Evolutionary conservation across 768 basidiomycete genomes (phyloP).

Genomic region (Leccinum pellstonianum): DNA sequence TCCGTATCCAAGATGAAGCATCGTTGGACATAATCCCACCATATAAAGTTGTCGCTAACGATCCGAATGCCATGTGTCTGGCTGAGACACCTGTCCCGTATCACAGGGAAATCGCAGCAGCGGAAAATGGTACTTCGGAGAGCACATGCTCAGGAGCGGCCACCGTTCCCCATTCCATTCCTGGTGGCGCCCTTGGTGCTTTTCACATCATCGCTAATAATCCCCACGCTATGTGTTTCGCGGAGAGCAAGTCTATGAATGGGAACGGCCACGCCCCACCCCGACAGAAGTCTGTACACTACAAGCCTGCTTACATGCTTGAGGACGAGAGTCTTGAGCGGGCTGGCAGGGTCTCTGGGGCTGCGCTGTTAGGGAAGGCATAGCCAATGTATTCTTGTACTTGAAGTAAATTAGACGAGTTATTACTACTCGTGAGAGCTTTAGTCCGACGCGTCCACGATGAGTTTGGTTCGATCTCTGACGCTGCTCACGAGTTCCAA

Average conservation of each 20-base stretch:
- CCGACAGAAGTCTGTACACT: conserved; percentile 35
- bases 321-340: conserved; percentile 72
- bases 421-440: not conserved
- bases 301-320: conserved; percentile 81
- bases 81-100: conserved; percentile 8
- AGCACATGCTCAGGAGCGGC: conserved; percentile 9
- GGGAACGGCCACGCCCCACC: conserved; percentile 2
- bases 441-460: conserved; percentile 6
- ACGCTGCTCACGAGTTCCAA: conserved; percentile 23
- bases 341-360: conserved; percentile 52
- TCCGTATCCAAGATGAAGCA: conserved; percentile 37
- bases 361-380: conserved; percentile 8
- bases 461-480: conserved; percentile 20
- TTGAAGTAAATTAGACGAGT: not conserved
- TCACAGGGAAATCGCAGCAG: not conserved
- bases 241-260: conserved; percentile 11
- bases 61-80: conserved; percentile 19
- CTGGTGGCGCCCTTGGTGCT: conserved; percentile 6
- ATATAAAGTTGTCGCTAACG: conserved; percentile 22
- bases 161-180: not conserved
- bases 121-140: conserved; percentile 6
- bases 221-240: conserved; percentile 18
- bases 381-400: conserved; percentile 1
- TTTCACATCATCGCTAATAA: conserved; percentile 22
- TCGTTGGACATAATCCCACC: conserved; percentile 15